Base-by-base conservation (phyloP, 345 rosid species). In the Lepidium africanum region DNA sequence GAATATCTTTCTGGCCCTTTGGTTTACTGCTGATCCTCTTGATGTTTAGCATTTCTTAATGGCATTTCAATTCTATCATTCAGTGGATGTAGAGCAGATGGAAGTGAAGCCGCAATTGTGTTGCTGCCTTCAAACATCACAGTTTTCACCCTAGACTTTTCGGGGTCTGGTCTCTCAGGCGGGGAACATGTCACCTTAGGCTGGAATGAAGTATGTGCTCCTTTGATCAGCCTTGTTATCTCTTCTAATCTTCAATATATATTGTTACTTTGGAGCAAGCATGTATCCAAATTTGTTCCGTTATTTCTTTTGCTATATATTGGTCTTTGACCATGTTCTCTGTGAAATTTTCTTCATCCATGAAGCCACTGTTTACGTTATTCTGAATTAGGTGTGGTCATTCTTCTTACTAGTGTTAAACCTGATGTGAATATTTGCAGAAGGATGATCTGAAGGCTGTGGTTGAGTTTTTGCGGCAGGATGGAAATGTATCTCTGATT, bases 31-130 rank as follows among this genome's bases (percentile, higher is more conserved):
- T 50, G 33, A 43, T 21, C 61, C 8, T 48, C 56, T 13, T 38
- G 10, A 6, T 17, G 48, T 27, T n/a, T 57, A 21, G 53, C 23
- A 40, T 65, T 48, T 19, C 21, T 55, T 65, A 42, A 66, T 59
- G 55, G 40, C 45, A 12, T 33, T 57, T 9, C 35, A 41, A 66
- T 53, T 65, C 2, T 66, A 3, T 50, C 55, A 5, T 59, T 19
- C 83, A 90, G 98, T 81, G 97, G 98, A 46, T 88, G 96, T 85
- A 81, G 97, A 83, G 91, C 90, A 12, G 98, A 90, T 79, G 97
- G 86, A 12, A 86, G 93, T 81, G 98, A 92, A 88, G 96, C 90
- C 59, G 96, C 98, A 27, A 78, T 90, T 69, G 83, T 90, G 65
- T 72, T 92, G 78, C 80, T 92, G 63, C 90, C 96, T 72, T 92